phyloP scores from a whole-genome alignment of 768 basidiomycete genomes.

The Rhodosporidiobolus odoratus region DNA sequence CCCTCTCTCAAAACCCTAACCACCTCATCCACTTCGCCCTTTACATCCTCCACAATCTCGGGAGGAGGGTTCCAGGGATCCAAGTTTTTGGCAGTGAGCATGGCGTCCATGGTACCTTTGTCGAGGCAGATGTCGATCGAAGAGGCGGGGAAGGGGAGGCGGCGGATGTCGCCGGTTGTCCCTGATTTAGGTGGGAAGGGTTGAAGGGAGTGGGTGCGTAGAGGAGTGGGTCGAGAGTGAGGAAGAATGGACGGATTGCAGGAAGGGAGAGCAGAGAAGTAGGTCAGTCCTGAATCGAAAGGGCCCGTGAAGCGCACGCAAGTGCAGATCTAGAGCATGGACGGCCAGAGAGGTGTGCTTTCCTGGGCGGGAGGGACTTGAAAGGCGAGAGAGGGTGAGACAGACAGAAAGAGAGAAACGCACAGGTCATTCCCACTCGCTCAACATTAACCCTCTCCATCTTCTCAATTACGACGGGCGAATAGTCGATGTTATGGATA shows the following conservation, averaged over 20 bases:
- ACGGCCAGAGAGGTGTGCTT: no score
- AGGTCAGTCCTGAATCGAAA: not conserved
- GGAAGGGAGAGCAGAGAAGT: not conserved
- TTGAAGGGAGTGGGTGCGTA: no score
- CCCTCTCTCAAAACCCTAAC: slow-evolving; percentile 59
- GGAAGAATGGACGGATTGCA: not conserved
- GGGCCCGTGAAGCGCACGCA: not conserved
- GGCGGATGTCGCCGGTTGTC: slow-evolving; percentile 77
- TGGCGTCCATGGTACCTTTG: slow-evolving; percentile 82
- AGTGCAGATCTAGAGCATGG: not conserved
- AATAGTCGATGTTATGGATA: slow-evolving; percentile 80
- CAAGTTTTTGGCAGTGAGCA: slow-evolving; percentile 69
- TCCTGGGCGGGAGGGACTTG: not conserved
- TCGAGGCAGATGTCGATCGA: slow-evolving; percentile 77
- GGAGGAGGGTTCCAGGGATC: slow-evolving; percentile 79
- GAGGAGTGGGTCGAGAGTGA: not conserved
- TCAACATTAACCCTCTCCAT: slow-evolving; percentile 57
- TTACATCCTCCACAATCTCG: slow-evolving; percentile 65
- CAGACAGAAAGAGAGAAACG: not conserved
- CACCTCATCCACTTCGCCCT: slow-evolving; percentile 68
- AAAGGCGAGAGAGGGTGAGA: not conserved
- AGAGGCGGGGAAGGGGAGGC: slow-evolving; percentile 57
- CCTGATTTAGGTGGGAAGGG: no score
- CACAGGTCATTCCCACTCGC: slow-evolving; percentile 67
- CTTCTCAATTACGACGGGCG: slow-evolving; percentile 64